Evolutionary conservation across 495 filamentous ascomycete species (phyloP).

Genomic region (Tuber borchii): DNA sequence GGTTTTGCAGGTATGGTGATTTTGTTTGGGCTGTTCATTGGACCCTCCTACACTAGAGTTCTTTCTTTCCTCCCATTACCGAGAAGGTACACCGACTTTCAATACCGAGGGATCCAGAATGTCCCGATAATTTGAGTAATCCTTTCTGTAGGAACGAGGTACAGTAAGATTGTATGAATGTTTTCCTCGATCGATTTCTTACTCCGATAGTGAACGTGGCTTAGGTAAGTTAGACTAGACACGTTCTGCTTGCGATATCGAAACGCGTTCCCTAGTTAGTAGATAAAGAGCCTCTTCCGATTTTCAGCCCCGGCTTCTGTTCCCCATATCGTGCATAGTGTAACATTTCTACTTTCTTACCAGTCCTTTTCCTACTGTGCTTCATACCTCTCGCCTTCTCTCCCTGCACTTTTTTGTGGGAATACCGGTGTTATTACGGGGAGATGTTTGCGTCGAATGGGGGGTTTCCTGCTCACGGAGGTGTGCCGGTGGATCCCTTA

Average conservation of each 20-base stretch:
- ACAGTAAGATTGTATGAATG: background rate
- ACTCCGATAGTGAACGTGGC: background rate
- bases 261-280: background rate
- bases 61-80: background rate
- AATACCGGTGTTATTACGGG: background rate
- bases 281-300: background rate
- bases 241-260: background rate
- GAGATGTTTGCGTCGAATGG: conserved; percentile 29
- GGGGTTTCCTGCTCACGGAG: conserved; percentile 28
- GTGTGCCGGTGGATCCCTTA: conserved; percentile 28
- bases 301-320: background rate
- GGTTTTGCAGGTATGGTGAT: no score
- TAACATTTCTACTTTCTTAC: background rate
- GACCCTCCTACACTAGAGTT: no score
- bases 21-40: no score
- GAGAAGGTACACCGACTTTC: background rate
- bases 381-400: background rate
- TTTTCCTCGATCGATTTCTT: background rate
- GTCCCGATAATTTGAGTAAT: background rate
- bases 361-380: background rate
- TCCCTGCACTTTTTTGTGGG: background rate
- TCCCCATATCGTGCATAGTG: background rate
- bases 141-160: background rate
- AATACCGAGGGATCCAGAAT: background rate
- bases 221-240: background rate